Evolutionary conservation across 2,329 filamentous ascomycete genomes (phyloP), one percentile per base, ranked within the genome.

Genomic region (Neoascochyta sp.): DNA sequence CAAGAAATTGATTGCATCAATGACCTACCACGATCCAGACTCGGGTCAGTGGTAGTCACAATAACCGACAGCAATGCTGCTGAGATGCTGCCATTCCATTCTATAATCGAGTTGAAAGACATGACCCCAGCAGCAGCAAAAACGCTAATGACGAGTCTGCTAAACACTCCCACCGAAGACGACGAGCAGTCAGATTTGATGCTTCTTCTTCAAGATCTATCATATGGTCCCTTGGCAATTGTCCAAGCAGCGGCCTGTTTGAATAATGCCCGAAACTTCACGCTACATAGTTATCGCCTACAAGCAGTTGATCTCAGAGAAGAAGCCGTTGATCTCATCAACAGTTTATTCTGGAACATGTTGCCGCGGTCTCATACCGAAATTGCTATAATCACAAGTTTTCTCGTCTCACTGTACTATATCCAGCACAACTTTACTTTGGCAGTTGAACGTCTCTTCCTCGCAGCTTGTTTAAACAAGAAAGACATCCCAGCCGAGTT

Each of bases 321-420:
- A 9, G 46, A 64, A 8, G 34, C 45, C 5, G 37, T 61, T 4
- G 39, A 48, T 11, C 27, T 66, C 2, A 43, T 68, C 12, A 63
- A 51, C 29, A 36, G 44, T 27, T 54, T 64, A 8, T 64, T 66
- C 15, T 39, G 41, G 4, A 62, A 63, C 31, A 41, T 49, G 2
- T 48, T 19, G 23, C 28, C 24, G 14, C 25, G 28, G 7, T 29
- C 18, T 18, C 32, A 2, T 52, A 56, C 15, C 63, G 66, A 57
- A 22, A 58, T 63, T 14, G 51, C 65, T 1, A 47, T 69, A 2
- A 60, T 60, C 4, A 57, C 52, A 14, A 67, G 67, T 1, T 66
- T 57, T 48, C 39, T 65, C 1, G 50, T 70, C 10, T 68, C 67
- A 0, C 66, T 71, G 18, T 43, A 66, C 10, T 52, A 47, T 17